Percentiles rank a stretch among this genome's conserved stretches.
phyloP scores from a whole-genome alignment of 257 asterid genomes.

The Asclepias syriaca region DNA sequence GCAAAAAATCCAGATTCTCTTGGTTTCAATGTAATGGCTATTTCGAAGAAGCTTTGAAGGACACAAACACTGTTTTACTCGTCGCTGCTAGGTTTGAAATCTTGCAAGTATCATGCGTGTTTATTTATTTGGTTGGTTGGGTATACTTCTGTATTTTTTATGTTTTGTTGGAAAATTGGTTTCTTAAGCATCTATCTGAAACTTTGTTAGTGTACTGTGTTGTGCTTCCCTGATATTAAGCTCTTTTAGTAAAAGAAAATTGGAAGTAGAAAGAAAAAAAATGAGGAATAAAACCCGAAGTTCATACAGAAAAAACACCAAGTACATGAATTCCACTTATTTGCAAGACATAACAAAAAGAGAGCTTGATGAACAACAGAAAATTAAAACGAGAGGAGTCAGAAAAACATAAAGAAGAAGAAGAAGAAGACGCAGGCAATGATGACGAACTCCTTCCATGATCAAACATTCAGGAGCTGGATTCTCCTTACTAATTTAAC shows the following conservation, averaged over 20 bases:
- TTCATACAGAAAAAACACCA: neutral
- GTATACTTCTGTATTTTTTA: no score
- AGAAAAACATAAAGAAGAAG: neutral
- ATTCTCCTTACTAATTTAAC: no score
- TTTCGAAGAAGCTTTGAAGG: constrained; percentile 46
- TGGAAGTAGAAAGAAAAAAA: neutral
- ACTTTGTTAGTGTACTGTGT: no score
- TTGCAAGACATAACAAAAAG: neutral
- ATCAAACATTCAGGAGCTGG: neutral
- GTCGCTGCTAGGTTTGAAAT: no score
- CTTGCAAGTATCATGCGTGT: neutral
- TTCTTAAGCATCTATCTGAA: no score
- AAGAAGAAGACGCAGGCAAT: no score
- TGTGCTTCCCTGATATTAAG: no score
- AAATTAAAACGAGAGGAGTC: neutral
- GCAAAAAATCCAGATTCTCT: constrained; percentile 68
- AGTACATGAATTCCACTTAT: neutral
- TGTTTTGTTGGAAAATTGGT: no score
- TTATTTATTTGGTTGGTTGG: no score
- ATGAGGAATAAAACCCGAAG: neutral
- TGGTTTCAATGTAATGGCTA: constrained; percentile 69
- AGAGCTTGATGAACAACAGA: neutral
- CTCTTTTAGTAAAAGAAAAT: no score
- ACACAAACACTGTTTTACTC: neutral
- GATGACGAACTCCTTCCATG: neutral